A percentile compares a stretch with the other conserved stretches of the same genome.
Evolutionary conservation across 768 basidiomycete species (phyloP).

Genomic region (Nevesoporus exiguus): DNA sequence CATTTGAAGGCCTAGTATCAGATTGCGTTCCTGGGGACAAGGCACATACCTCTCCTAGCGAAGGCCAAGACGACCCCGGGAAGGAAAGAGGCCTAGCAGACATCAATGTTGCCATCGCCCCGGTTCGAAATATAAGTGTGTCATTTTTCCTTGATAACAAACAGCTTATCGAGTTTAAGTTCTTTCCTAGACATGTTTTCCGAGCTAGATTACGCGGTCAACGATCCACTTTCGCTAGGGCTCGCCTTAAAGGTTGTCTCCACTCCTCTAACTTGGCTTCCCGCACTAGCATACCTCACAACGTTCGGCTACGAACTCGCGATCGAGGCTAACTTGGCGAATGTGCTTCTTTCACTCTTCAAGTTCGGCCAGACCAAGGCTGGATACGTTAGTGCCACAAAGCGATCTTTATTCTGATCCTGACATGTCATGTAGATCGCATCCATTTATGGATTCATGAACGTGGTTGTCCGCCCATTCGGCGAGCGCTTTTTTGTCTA

Average conservation of each 20-base stretch:
- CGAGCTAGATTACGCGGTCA: constrained; percentile 1
- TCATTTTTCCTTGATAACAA: not conserved
- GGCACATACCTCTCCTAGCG: constrained; percentile 13
- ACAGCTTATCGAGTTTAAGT: not conserved
- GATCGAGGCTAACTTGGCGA: not conserved
- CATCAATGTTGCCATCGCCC: no score
- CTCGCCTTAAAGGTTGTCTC: not conserved
- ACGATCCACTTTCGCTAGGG: not conserved
- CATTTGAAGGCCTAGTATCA: not conserved
- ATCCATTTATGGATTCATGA: constrained; percentile 1
- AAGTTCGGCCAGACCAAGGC: constrained; percentile 1
- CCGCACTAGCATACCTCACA: constrained; percentile 1
- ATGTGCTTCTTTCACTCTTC: not conserved
- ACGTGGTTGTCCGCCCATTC: constrained; percentile 1
- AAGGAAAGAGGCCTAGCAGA: constrained; percentile 20
- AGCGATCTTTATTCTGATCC: not conserved
- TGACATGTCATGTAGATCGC: not conserved
- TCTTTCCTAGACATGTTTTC: constrained; percentile 14
- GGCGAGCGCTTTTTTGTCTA: not conserved
- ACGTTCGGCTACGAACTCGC: constrained; percentile 2
- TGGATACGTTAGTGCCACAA: constrained; percentile 1
- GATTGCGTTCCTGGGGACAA: constrained; percentile 12
- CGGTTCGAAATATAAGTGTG: not conserved
- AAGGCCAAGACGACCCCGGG: constrained; percentile 22
- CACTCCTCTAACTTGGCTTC: constrained; percentile 3